Base-by-base conservation (phyloP, 2,329 filamentous ascomycete genomes). In the Ophiocordyceps sinensis region DNA sequence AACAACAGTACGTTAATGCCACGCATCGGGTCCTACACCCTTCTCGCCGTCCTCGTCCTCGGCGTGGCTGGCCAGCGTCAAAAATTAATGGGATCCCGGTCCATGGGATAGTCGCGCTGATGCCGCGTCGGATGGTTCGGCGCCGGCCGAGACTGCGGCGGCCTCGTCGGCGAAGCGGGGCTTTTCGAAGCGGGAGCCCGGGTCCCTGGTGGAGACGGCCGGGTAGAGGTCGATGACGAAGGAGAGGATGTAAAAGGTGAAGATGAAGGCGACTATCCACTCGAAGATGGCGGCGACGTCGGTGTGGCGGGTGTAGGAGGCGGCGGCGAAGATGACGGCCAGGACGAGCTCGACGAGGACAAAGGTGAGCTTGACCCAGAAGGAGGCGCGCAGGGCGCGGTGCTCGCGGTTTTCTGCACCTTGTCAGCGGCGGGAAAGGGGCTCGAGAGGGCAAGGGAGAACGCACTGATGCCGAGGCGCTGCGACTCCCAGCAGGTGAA, bases 401-500 rank as follows among this genome's bases (percentile, higher is more conserved):
- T 89, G 75, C 45, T 87, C 66, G 47, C 81, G 81, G 66, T 88
- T 85, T 57, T 82, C 70, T 75, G 46, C 7, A 13, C 3, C 28
- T 30, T 8, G 29, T 31, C 14, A 36, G 34, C 7, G 28, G 23
- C n/a, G 23, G 38, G 13, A 5, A 21, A 11, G 41, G 19, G 15
- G 13, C 5, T 12, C 13, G 12, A 23, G 40, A 17, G 32, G 36
- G 34, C 12, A 34, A 12, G 23, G 37, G 43, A 14, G 29, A 64
- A 64, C 71, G 41, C 60, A 75, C 74, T 80, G 41, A 82, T 77
- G 23, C 87, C 86, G 1, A 96, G 71, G 3, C 85, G 79, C 53
- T 91, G 82, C 59, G 94, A 95, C 59, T 95, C 87, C 65, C 77
- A 79, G 66, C 88, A 95, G 49, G 89, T 82, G 61, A 88, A 89